A percentile compares a stretch with the other conserved stretches of the same genome.
phyloP scores from a whole-genome alignment of 208 protist genomes.

The Phytomonas serpens region DNA sequence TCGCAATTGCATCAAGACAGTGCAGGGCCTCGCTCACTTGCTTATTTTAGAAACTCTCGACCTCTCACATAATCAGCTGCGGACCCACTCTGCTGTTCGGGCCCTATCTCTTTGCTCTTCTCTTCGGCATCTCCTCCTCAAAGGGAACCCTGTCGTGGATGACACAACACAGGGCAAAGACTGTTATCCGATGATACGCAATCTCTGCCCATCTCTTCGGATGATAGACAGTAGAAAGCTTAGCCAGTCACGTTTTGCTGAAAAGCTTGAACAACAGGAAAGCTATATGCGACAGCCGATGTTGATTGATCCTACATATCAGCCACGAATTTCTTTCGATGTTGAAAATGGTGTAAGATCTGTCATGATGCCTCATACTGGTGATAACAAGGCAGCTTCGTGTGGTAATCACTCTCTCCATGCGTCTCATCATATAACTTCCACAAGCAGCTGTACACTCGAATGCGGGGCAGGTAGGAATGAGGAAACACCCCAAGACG shows the following conservation, averaged over 20 bases:
- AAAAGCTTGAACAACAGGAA: slow-evolving; percentile 21
- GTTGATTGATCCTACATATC: slow-evolving; percentile 13
- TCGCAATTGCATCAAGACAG: slow-evolving; percentile 48
- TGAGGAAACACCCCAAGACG: slow-evolving; percentile 13
- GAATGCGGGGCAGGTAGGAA: not conserved
- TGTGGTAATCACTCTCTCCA: not conserved
- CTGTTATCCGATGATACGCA: slow-evolving; percentile 52
- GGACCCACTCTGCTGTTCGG: slow-evolving; percentile 40
- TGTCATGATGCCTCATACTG: not conserved
- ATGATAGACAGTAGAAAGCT: slow-evolving; percentile 61
- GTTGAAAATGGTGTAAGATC: not conserved
- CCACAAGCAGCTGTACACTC: not conserved
- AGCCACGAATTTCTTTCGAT: not conserved
- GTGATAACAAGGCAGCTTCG: not conserved
- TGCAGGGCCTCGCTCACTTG: slow-evolving; percentile 68
- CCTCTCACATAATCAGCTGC: slow-evolving; percentile 59
- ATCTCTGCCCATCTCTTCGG: slow-evolving; percentile 72
- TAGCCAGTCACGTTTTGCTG: slow-evolving; percentile 32
- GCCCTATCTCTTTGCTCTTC: slow-evolving; percentile 60
- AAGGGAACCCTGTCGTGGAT: slow-evolving; percentile 69
- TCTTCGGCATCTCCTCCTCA: slow-evolving; percentile 57
- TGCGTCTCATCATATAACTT: not conserved
- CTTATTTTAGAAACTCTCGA: slow-evolving; percentile 85
- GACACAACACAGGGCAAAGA: slow-evolving; percentile 14
- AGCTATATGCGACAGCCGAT: slow-evolving; percentile 26